A percentile compares a stretch with the other conserved stretches of the same genome.
Evolutionary conservation across 352 stramenopile genomes (phyloP).

Genomic region (Phytophthora multivora): DNA sequence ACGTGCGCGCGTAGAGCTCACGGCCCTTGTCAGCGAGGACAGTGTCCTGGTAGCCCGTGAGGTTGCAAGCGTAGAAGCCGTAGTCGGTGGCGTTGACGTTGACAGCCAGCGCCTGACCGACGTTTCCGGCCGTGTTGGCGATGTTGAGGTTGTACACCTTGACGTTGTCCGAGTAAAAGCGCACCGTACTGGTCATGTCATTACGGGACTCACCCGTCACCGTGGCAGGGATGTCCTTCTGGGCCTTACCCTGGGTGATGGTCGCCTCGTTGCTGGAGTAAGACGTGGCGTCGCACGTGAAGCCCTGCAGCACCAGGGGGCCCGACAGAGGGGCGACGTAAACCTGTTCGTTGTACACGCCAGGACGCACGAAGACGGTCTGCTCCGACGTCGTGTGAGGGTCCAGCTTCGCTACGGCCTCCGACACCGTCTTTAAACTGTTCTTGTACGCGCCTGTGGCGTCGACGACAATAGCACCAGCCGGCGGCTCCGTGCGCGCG

Average conservation of each 20-base stretch:
- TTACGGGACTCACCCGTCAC: constrained; percentile 20
- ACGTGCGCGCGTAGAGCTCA: constrained; percentile 29
- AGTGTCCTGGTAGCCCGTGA: constrained; percentile 30
- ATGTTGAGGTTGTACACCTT: constrained; percentile 42
- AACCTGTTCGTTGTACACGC: constrained; percentile 32
- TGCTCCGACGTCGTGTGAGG: constrained; percentile 27
- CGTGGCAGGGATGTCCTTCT: constrained; percentile 31
- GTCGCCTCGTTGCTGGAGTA: constrained; percentile 28
- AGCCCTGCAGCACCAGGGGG: constrained; percentile 27
- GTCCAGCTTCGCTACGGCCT: constrained; percentile 16
- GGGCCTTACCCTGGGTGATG: constrained; percentile 31
- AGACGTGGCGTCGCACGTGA: constrained; percentile 26
- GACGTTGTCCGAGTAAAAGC: constrained; percentile 30
- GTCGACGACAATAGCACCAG: constrained; percentile 25
- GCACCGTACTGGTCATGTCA: constrained; percentile 33
- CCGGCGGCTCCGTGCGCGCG: constrained; percentile 13
- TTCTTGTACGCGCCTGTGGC: constrained; percentile 27
- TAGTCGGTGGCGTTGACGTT: constrained; percentile 33
- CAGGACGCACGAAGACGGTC: constrained; percentile 27
- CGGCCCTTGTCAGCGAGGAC: constrained; percentile 23
- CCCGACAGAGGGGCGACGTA: constrained; percentile 17
- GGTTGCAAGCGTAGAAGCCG: constrained; percentile 33
- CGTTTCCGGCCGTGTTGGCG: constrained; percentile 29
- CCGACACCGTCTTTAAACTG: constrained; percentile 25
- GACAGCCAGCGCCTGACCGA: constrained; percentile 27